Evolutionary conservation across 2,329 filamentous ascomycete genomes (phyloP), one percentile per base, ranked within the genome.

Genomic region (Penicillium sp.): DNA sequence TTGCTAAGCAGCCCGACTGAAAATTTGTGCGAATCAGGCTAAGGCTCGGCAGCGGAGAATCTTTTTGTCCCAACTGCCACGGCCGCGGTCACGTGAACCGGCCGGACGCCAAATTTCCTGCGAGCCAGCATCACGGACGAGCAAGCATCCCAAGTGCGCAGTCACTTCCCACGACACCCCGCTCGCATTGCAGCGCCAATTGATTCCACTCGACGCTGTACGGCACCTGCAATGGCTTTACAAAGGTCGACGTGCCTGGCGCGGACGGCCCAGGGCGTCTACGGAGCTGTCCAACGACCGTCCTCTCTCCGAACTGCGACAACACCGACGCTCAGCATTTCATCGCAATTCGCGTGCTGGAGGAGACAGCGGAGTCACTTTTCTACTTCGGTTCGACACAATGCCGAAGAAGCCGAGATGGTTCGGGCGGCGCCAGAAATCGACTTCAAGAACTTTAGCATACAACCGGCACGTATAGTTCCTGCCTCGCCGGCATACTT

Each of bases 401-500:
- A 70, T 63, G 69, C 66, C 50, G 52, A 53, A 43, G 47, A 48
- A 18, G 68, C 67, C 12, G 66, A 71, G 55, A 26, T 54, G 16
- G 52, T 61, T 35, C 51, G 61, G 35, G 68, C 71, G 30, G 68
- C 70, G 26, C 66, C 69, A 16, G 64, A 70, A 54, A 69, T 74
- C 55, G 61, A 77, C 58, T 68, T 71, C 56, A 51, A 57, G 18
- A 56, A 63, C 33, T 65, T 66, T 59, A 58, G 21, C 45, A 62
- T 74, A 26, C 62, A 66, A 24, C 81, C 84, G 62, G 86, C 89
- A 53, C 90, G 94, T 62, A 79, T 95, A 21, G 78, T 97, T 35
- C 94, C 94, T 20, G 81, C 82, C 24, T 96, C 92, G 35, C 87
- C 90, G 2, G 94, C 93, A n/a, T 99, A 99, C 77, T 99, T 97